A percentile compares a stretch with the other conserved stretches of the same genome.
Conservation (phyloP, 2,329 filamentous ascomycete species). For the Aquanectria penicillioides region DNA sequence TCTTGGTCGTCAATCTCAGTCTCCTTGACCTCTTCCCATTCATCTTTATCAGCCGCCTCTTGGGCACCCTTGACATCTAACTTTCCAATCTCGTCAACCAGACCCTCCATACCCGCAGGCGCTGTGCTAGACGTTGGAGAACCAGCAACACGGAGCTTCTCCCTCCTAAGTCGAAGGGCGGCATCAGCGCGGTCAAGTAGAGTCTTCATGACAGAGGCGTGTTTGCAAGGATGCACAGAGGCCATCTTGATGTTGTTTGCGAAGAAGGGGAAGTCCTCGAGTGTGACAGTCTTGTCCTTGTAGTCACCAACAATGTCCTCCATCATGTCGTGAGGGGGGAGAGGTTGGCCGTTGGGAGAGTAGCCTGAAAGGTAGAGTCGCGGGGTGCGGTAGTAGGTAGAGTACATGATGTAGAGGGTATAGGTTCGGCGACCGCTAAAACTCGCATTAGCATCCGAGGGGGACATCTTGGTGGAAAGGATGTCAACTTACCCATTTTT, state of each 20-base stretch:
- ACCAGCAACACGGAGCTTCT: slow-evolving; percentile 73
- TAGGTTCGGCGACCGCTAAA: slow-evolving; percentile 89
- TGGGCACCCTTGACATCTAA: slow-evolving; percentile 66
- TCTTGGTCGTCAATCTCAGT: slow-evolving; percentile 74
- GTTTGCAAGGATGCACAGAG: slow-evolving; percentile 95
- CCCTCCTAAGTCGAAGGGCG: slow-evolving; percentile 86
- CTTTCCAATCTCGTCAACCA: slow-evolving; percentile 83
- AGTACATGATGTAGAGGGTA: slow-evolving; percentile 98
- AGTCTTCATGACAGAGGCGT: slow-evolving; percentile 97
- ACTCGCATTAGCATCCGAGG: background rate
- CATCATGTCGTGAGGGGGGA: slow-evolving; percentile 89
- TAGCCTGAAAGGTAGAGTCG: slow-evolving; percentile 96
- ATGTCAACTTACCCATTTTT: slow-evolving; percentile 55
- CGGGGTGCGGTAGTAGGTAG: slow-evolving; percentile 94
- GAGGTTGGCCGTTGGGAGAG: slow-evolving; percentile 78
- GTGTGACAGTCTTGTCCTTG: slow-evolving; percentile 97
- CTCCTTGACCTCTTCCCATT: slow-evolving; percentile 73
- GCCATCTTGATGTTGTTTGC: slow-evolving; percentile 94
- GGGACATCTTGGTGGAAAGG: background rate
- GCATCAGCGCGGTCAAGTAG: slow-evolving; percentile 95
- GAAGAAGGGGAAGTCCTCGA: slow-evolving; percentile 97
- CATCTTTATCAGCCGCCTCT: slow-evolving; percentile 63
- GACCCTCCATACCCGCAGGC: slow-evolving; percentile 76
- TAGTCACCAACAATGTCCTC: slow-evolving; percentile 96
- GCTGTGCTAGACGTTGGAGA: slow-evolving; percentile 48